These are phyloP conservation scores for Eucalyptus shirleyi DNA, from an alignment of 345 rosid genomes.

Conservation along the genomic window DNA sequence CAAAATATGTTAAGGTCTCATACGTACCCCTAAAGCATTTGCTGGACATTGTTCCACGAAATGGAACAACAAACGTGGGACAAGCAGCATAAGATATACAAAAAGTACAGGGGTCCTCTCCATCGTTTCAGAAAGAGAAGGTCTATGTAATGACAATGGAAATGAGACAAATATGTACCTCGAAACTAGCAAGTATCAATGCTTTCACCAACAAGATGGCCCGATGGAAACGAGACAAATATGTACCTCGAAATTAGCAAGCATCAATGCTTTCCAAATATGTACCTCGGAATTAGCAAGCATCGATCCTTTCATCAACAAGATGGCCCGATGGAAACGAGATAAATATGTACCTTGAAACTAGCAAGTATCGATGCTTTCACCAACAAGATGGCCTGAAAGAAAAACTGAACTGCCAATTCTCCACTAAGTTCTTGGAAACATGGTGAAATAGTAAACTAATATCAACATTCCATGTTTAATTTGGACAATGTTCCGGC, in stretches of 20 bases:
- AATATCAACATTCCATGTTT: neutral
- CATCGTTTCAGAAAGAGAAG: neutral
- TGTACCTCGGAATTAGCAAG: neutral
- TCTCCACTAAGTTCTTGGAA: neutral
- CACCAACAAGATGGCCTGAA: neutral
- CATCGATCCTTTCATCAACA: neutral
- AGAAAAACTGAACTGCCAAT: neutral
- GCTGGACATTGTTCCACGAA: neutral
- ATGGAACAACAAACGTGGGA: neutral
- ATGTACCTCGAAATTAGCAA: no score
- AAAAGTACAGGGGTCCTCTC: neutral
- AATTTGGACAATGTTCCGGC: neutral
- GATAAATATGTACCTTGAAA: neutral
- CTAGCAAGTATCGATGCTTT: neutral
- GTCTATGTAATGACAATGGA: neutral
- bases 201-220: neutral
- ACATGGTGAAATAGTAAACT: neutral
- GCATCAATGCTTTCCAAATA: no score
- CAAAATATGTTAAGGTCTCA: neutral
- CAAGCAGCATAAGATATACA: neutral
- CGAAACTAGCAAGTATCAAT: neutral
- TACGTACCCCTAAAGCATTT: neutral
- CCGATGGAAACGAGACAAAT: neutral
- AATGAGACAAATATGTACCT: neutral
- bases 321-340: neutral